These are phyloP conservation scores for Candida namnaoensis DNA, from an alignment of 805 yeast genomes.

Conservation along the genomic window DNA sequence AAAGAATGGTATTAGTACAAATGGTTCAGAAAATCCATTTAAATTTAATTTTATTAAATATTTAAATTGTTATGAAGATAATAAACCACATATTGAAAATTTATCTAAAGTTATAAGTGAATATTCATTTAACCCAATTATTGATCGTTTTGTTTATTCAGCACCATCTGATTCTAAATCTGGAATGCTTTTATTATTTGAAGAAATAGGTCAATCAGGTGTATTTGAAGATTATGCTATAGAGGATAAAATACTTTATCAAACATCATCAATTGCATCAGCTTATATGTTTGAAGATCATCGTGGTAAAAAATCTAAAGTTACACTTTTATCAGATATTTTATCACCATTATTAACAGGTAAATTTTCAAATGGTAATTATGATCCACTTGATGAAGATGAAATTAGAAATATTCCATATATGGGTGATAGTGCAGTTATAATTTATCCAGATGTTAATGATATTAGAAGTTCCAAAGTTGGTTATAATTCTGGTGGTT, in stretches of 20 bases:
- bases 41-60: constrained; percentile 35
- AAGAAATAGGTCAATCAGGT: constrained; percentile 10
- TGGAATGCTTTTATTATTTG: constrained; percentile 18
- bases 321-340: constrained; percentile 10
- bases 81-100: constrained; percentile 15
- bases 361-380: not conserved
- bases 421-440: no score
- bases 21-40: constrained; percentile 22
- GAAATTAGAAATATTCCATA: no score
- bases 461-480: constrained; percentile 30
- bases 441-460: constrained; percentile 26
- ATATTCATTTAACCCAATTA: constrained; percentile 37
- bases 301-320: constrained; percentile 7
- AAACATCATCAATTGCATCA: constrained; percentile 22
- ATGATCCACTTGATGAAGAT: no score
- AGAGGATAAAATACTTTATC: constrained; percentile 20
- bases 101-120: constrained; percentile 21
- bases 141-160: constrained; percentile 48
- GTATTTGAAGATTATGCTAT: constrained; percentile 3
- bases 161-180: constrained; percentile 29
- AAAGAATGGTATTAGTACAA: not conserved
- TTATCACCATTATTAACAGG: constrained; percentile 12
- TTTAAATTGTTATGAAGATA: constrained; percentile 28
- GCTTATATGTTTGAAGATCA: not conserved
- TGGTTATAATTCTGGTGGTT: constrained; percentile 41